Evolutionary conservation across 129 eudicot genomes (phyloP), one percentile per base, ranked within the genome.

Genomic region (Flaveria trinervia): DNA sequence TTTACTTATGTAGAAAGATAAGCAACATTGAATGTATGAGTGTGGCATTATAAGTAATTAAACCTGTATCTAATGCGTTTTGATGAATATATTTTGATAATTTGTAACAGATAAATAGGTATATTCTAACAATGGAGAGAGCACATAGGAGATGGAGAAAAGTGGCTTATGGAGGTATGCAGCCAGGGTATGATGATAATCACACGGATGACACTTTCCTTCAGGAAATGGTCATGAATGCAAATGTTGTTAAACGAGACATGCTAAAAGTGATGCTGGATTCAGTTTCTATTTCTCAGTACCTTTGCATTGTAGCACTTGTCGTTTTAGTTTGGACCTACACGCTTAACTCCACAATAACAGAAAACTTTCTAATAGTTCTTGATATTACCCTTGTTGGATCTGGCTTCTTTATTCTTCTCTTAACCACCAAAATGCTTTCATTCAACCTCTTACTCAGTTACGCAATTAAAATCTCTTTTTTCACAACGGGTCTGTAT

Each of bases 131-230:
- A 56, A 87, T 86, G 91, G 88, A 89, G 74, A 70, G 43, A 49
- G 68, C 82, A 60, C 76, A 64, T 76, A 82, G 76, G 68, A 91
- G 81, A 85, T 94, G 98, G 98, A 91, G 90, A 69, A 94, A 94
- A 87, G 96, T 94, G 57, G 98, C 97, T 5, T 94, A 94, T 73
- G 97, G 98, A 61, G 98, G 98, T 16, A 94, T 89, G 98, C 97
- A 94, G 66, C 97, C 92, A 0, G 98, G 97, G 16, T 94, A 73
- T 20, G 97, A 91, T 20, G 98, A 94, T 77, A 94, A 94, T 73
- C 89, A 94, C 72, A 91, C 93, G 0, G 99, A 91, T 14, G 96
- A 89, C 28, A 85, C 99, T 30, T 94, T 94, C 80, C 88, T 94
- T 22, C 92, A 89, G 81, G 97, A 89, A 60, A 94, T 94, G 99